Evolutionary conservation across 1,139 yeast genomes (phyloP), one percentile per base, ranked within the genome.

Genomic region (Debaryomyces robertsiae): DNA sequence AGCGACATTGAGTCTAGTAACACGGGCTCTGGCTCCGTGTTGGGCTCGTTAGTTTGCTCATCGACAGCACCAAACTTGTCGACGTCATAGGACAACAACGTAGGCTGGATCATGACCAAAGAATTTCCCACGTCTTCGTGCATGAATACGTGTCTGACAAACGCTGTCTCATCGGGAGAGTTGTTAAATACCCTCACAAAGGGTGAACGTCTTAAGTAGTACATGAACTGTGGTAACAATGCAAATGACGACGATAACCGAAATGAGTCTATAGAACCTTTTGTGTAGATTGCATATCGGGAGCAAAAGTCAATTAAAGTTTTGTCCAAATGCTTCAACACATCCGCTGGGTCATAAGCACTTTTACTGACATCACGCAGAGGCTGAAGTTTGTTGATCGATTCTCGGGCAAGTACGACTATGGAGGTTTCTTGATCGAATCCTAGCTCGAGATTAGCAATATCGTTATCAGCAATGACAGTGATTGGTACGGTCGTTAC

Each of bases 81-180:
- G 31, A 84, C 70, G 49, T 81, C 84, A 55, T 77, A 85, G 3
- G 85, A 71, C 3, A 83, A 73, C 61, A 91, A 77, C 0, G 98
- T 89, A 44, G 98, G 98, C 69, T 91, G 98, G 54, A 91, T 91
- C 97, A 91, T 91, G 49, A 90, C 86, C 60, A 91, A 74, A n/a
- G 98, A 87, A 65, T 91, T 93, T 49, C 85, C 84, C 40, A 93
- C 84, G 61, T 84, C 90, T 55, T 84, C 91, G 32, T 80, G 81
- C 63, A 78, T 66, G 53, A 84, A 77, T 10, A 79, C 65, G 54
- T 84, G 91, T 50, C 90, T 73, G 44, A 82, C 75, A 59, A 75
- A 85, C 28, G 82, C 73, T 2, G 90, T 82, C 60, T 85, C 94
- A 62, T 85, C 94, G 0, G 94, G 94, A 0, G 93, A 84, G 52